A percentile compares a stretch with the other conserved stretches of the same genome.
phyloP scores from a whole-genome alignment of 768 basidiomycete species.

The Tricholoma matsutake region DNA sequence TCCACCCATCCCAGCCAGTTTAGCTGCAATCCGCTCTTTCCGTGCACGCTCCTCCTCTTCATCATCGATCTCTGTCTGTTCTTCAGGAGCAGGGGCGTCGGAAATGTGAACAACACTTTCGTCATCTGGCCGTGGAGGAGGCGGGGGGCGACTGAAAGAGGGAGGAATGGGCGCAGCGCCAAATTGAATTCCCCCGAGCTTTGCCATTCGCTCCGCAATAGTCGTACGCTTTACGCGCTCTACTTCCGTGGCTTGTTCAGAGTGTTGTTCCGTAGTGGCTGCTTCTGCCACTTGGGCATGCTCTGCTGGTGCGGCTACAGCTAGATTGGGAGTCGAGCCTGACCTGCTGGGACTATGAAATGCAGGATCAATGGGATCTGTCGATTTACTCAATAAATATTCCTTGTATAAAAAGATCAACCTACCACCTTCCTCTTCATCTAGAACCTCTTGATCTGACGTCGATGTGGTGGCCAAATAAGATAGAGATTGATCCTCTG shows the following conservation, averaged over 20 bases:
- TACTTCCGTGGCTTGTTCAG: slow-evolving; percentile 31
- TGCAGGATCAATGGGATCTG: slow-evolving; percentile 69
- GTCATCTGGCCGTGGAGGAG: slow-evolving; percentile 33
- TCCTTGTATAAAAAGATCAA: slow-evolving; percentile 1
- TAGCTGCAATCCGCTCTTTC: slow-evolving; percentile 51
- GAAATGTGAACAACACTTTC: slow-evolving; percentile 15
- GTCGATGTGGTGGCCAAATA: slow-evolving; percentile 23
- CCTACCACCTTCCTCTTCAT: slow-evolving; percentile 65
- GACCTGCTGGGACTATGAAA: slow-evolving; percentile 54
- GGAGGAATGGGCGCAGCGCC: slow-evolving; percentile 57
- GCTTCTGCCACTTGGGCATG: slow-evolving; percentile 9
- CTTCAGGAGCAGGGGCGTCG: slow-evolving; percentile 19
- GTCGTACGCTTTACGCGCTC: slow-evolving; percentile 57
- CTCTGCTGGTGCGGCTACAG: slow-evolving; percentile 8
- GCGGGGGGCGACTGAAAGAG: slow-evolving; percentile 34
- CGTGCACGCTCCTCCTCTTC: slow-evolving; percentile 64
- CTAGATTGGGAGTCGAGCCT: slow-evolving; percentile 28
- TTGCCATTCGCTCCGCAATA: slow-evolving; percentile 95
- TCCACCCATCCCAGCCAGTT: slow-evolving; percentile 54
- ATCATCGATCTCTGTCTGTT: slow-evolving; percentile 33
- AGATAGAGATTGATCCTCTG: slow-evolving; percentile 16
- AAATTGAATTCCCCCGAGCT: slow-evolving; percentile 81
- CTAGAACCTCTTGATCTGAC: slow-evolving; percentile 43
- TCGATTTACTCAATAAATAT: slow-evolving; percentile 5
- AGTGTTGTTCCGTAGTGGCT: slow-evolving; percentile 3